Conservation (phyloP, 2,329 filamentous ascomycete species). For the Fusarium gaditjirri region DNA sequence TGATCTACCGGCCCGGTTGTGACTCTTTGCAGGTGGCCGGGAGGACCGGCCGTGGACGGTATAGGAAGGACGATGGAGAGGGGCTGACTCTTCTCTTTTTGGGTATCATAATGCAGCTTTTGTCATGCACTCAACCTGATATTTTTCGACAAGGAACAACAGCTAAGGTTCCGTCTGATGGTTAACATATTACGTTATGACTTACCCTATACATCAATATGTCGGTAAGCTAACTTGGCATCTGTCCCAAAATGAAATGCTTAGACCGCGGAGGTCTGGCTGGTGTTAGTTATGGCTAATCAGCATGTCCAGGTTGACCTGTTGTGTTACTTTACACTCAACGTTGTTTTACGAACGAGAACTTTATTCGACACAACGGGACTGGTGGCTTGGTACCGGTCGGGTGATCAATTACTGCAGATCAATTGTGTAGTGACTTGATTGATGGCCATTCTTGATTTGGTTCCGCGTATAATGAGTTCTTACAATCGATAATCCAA, state of each 20-base stretch:
- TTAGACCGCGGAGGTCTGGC: background rate
- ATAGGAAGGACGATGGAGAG: constrained; percentile 27
- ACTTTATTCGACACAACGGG: too few relatives aligned
- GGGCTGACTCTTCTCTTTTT: background rate
- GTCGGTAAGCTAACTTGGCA: background rate
- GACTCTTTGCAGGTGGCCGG: constrained; percentile 14
- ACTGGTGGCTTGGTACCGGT: background rate
- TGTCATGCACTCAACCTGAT: background rate
- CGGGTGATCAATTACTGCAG: background rate
- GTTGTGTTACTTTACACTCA: background rate
- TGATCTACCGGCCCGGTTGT: constrained; percentile 21
- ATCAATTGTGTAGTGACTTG: background rate
- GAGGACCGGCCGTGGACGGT: background rate
- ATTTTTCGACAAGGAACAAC: background rate
- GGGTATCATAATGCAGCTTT: background rate
- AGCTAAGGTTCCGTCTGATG: background rate
- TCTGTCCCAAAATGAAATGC: background rate
- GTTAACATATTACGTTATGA: too few relatives aligned
- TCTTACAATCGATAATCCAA: background rate
- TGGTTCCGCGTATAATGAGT: background rate
- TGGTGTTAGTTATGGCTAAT: background rate
- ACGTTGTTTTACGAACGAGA: too few relatives aligned
- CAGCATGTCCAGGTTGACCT: background rate
- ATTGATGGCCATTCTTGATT: background rate
- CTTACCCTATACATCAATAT: background rate